Evolutionary conservation across 176 grass and related monocot species (phyloP), one percentile per base, ranked within the genome.

Genomic region (Hsuehochloa calcarea): DNA sequence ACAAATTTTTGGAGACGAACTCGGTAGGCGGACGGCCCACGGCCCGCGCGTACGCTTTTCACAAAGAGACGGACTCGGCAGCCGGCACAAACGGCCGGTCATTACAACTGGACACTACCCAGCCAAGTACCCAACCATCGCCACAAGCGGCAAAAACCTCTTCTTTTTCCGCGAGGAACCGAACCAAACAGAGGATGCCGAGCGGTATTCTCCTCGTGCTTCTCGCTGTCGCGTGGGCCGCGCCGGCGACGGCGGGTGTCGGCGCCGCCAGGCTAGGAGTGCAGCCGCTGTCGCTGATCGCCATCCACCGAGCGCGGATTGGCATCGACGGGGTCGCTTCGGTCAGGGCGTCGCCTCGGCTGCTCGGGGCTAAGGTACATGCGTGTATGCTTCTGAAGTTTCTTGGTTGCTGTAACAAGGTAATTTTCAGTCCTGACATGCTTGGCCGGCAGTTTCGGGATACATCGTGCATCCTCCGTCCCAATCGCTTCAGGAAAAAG

Each of bases 211-310:
- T 80, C 64, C 45, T 54, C 12, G 19, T 40, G 45, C 46, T 81
- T 17, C 20, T 69, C 13, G 46, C 31, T 38, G 43, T 15, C 13
- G 70, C 25, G 25, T 72, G 13, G 44, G 80, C 20, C 5, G 70
- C 22, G 26, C 62, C 40, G 74, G 41, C 46, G 47, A 7, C 19
- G 10, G 38, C 22, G 17, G 37, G 41, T 43, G 41, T 7, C 41
- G 41, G 8, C 1, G 62, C 52, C 23, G 61, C 46, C 59, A 70
- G 29, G 38, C 43, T 52, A 22, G 86, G 75, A 2, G 83, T 80
- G 37, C 92, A 94, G 69, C 92, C 89, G 41, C 80, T 89, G 55
- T 88, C 92, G 35, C 76, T 65, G 20, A 77, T 91, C 77, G 86
- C 64, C 10, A 74, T 91, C 68, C 55, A 87, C 79, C 67, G 55